Evolutionary conservation across 1,284 basidiomycete genomes (phyloP), one percentile per base, ranked within the genome.

Genomic region (Takashimella tepidaria): DNA sequence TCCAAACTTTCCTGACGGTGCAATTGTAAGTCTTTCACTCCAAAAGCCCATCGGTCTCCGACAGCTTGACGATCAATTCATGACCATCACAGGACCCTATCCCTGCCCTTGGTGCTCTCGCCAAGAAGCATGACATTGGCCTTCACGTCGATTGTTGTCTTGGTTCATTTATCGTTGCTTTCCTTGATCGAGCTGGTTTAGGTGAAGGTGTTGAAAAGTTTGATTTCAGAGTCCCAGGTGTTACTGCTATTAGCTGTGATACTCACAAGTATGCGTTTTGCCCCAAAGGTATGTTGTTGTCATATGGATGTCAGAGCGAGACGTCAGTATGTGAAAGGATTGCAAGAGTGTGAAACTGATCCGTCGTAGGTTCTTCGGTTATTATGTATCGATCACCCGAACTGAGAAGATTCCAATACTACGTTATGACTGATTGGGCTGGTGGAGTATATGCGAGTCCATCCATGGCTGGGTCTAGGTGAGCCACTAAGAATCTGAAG

Each of bases 91-190:
- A 70, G 68, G 92, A 98, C 73, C 86, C 95, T 57, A 97, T 98
- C 52, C 80, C 84, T 12, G 84, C 82, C 1, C 84, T 98, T 5
- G 87, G 83, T 12, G 79, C 78, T 42, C 80, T 98, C 4, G 95
- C 96, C 0, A 77, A 82, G 54, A 80, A 78, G 55, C 74, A 92
- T 73, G 86, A 87, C 21, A 81, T 93, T 53, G 90, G 92, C 2
- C 76, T 97, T 23, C 96, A 98, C 72, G 93, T 96, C 56, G 90
- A 93, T 64, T 92, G 90, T 73, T 96, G 92, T 72, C 79, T 96
- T 16, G 92, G 92, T 2, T 88, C 87, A 49, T 95, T 96, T 76
- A 87, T 96, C 61, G 82, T 96, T 60, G 89, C 92, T 0, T 97
- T 90, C 80, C 80, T 96, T 40, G 86, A 89, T 62, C 74, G 79